These are phyloP conservation scores for Ustilago cynodontis DNA, from an alignment of 1,284 basidiomycete genomes.

Conservation along the genomic window DNA sequence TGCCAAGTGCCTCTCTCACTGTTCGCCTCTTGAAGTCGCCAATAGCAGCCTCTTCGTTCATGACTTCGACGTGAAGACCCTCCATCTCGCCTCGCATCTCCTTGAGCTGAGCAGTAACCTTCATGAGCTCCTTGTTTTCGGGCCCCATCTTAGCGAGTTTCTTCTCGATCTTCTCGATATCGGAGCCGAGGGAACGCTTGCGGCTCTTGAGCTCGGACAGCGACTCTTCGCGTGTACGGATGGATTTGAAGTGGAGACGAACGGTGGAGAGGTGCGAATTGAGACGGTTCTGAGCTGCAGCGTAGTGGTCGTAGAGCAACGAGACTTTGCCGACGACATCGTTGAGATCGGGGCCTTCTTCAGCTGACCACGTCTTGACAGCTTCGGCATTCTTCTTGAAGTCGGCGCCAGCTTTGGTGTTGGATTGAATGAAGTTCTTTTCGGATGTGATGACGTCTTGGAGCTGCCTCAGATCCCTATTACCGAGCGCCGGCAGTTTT, in stretches of 20 bases:
- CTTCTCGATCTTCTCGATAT: constrained; percentile 88
- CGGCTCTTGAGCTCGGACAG: constrained; percentile 82
- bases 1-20: constrained; percentile 79
- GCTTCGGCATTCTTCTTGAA: constrained; percentile 81
- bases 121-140: constrained; percentile 83
- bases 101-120: constrained; percentile 82
- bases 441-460: constrained; percentile 91
- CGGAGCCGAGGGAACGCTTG: constrained; percentile 77
- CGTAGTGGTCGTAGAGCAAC: constrained; percentile 79
- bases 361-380: constrained; percentile 81
- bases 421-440: constrained; percentile 83
- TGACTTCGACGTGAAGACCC: constrained; percentile 82
- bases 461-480: constrained; percentile 82
- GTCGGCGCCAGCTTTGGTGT: constrained; percentile 77
- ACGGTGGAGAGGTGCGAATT: constrained; percentile 81
- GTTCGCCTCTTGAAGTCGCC: constrained; percentile 86
- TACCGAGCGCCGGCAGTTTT: constrained; percentile 78
- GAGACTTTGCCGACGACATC: constrained; percentile 82
- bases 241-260: constrained; percentile 75
- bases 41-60: constrained; percentile 83
- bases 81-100: constrained; percentile 81
- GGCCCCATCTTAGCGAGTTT: constrained; percentile 90
- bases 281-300: constrained; percentile 79
- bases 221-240: constrained; percentile 85
- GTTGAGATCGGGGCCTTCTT: constrained; percentile 87